phyloP scores from a whole-genome alignment of 2,329 filamentous ascomycete genomes.

The Xylaria sp. region DNA sequence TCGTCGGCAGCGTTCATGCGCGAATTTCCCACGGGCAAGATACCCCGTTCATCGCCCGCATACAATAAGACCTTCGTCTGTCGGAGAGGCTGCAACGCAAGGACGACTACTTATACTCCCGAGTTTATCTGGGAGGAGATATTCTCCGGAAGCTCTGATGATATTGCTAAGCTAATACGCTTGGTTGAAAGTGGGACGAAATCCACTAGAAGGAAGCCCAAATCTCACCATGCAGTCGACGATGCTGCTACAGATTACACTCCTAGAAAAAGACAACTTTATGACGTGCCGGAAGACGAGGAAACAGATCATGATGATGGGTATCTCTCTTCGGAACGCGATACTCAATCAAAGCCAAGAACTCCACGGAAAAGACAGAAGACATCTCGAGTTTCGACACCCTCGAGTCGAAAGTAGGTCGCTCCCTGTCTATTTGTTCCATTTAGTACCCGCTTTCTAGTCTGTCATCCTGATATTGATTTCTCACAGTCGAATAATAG shows the following conservation, averaged over 20 bases:
- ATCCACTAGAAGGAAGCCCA: conserved; percentile 66
- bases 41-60: conserved; percentile 78
- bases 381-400: conserved; percentile 57
- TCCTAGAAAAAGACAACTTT: conserved; percentile 32
- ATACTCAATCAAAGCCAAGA: conserved; percentile 48
- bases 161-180: conserved; percentile 73
- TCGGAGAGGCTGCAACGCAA: conserved; percentile 86
- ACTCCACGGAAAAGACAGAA: conserved; percentile 70
- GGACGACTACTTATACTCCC: conserved; percentile 89
- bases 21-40: conserved; percentile 77
- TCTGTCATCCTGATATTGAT: conserved; percentile 25
- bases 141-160: conserved; percentile 72
- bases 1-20: conserved; percentile 75
- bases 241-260: conserved; percentile 39
- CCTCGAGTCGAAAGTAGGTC: conserved; percentile 56
- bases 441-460: not conserved
- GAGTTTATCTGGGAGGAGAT: conserved; percentile 93
- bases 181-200: conserved; percentile 79
- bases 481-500: conserved; percentile 61
- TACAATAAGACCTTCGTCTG: conserved; percentile 91
- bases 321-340: conserved; percentile 50
- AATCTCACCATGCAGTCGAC: conserved; percentile 49
- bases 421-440: conserved; percentile 44
- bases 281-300: conserved; percentile 36
- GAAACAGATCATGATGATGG: conserved; percentile 49